phyloP scores from a whole-genome alignment of 352 stramenopile species.

The Globisporangium carolinianum region DNA sequence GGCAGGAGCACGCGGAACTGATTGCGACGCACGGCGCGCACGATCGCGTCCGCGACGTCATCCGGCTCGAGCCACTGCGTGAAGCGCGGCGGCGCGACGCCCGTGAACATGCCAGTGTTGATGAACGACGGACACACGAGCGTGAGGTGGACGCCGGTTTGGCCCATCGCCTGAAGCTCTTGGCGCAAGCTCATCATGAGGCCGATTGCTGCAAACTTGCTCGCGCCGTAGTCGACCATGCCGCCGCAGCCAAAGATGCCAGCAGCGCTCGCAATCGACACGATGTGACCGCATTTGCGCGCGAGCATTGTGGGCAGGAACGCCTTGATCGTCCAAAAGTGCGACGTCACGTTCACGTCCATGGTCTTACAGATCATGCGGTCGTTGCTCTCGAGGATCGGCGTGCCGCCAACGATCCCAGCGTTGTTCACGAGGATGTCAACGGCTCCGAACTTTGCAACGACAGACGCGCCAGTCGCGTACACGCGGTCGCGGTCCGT shows the following conservation, averaged over 20 bases:
- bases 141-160: slow-evolving; percentile 36
- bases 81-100: slow-evolving; percentile 28
- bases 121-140: slow-evolving; percentile 56
- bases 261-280: slow-evolving; percentile 32
- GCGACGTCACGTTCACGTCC: slow-evolving; percentile 32
- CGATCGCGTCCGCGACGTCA: slow-evolving; percentile 34
- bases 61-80: slow-evolving; percentile 37
- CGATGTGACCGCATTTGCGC: slow-evolving; percentile 30
- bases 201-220: slow-evolving; percentile 33
- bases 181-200: slow-evolving; percentile 40
- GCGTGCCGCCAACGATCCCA: slow-evolving; percentile 37
- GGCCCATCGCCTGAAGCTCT: slow-evolving; percentile 35
- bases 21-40: slow-evolving; percentile 40
- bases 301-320: slow-evolving; percentile 35
- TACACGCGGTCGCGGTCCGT: slow-evolving; percentile 26
- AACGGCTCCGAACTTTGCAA: slow-evolving; percentile 21
- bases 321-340: slow-evolving; percentile 40
- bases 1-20: slow-evolving; percentile 36
- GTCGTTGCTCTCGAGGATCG: slow-evolving; percentile 31
- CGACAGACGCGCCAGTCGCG: slow-evolving; percentile 12
- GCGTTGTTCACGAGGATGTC: slow-evolving; percentile 51
- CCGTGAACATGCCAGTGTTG: slow-evolving; percentile 61
- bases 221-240: slow-evolving; percentile 40
- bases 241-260: slow-evolving; percentile 26
- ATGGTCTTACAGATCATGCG: slow-evolving; percentile 29